These are phyloP conservation scores for Aspergillus ostianus DNA, from an alignment of 495 filamentous ascomycete genomes.

Conservation along the genomic window DNA sequence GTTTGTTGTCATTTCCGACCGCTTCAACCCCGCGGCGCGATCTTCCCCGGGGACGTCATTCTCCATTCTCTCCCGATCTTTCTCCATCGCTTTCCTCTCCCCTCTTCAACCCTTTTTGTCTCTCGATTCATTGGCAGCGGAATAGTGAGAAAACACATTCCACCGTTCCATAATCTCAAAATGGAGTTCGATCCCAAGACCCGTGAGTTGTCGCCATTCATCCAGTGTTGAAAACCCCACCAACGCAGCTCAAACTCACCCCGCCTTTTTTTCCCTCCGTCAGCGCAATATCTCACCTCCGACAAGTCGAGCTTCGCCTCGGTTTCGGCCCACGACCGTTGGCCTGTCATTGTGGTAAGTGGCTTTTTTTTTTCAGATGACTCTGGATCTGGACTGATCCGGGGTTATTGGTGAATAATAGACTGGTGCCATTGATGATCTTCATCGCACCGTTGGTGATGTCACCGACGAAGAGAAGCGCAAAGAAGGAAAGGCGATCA, in stretches of 20 bases:
- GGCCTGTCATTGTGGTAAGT: constrained; percentile 88
- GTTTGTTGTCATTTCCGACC: neutral
- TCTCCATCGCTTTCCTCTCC: too few species aligned
- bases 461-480: constrained; percentile 57
- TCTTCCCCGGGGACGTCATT: neutral
- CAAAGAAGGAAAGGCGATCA: constrained; percentile 81
- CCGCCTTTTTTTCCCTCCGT: constrained; percentile 5
- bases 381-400: constrained; percentile 1
- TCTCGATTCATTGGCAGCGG: neutral
- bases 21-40: neutral
- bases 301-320: constrained; percentile 87
- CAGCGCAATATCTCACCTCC: constrained; percentile 75
- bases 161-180: neutral
- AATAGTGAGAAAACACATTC: neutral
- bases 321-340: constrained; percentile 76
- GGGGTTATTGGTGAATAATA: constrained; percentile 35
- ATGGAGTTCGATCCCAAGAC: constrained; percentile 67
- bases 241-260: constrained; percentile 17
- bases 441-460: constrained; percentile 66
- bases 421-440: constrained; percentile 94
- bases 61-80: neutral
- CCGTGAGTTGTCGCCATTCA: constrained; percentile 40
- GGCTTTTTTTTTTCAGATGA: neutral
- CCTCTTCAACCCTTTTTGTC: too few species aligned
- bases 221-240: constrained; percentile 2